Conservation (phyloP, 768 basidiomycete species). For the Panellus pusillus region DNA sequence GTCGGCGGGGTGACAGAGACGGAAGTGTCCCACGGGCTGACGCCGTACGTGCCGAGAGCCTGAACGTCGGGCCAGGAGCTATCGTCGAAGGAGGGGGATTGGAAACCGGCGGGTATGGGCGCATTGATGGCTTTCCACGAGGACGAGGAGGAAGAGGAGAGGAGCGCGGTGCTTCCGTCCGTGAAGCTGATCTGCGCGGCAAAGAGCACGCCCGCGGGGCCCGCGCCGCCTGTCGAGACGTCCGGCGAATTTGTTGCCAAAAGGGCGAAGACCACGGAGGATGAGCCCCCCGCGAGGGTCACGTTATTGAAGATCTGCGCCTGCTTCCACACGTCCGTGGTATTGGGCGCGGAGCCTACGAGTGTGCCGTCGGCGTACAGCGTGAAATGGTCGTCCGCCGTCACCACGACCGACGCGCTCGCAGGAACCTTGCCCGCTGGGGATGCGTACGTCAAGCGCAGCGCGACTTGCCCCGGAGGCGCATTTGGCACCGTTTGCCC, state of each 20-base stretch:
- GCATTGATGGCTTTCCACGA: slow-evolving; percentile 25
- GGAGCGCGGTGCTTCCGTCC: slow-evolving; percentile 26
- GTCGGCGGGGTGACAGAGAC: slow-evolving; percentile 24
- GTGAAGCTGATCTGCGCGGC: slow-evolving; percentile 27
- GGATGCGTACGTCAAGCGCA: slow-evolving; percentile 29
- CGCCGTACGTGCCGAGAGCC: slow-evolving; percentile 26
- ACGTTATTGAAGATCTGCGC: slow-evolving; percentile 26
- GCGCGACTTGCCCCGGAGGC: slow-evolving; percentile 22
- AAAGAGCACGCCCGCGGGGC: slow-evolving; percentile 30
- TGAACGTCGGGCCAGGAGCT: slow-evolving; percentile 24
- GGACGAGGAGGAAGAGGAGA: slow-evolving; percentile 24
- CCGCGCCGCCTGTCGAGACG: slow-evolving; percentile 17
- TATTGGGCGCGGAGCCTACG: slow-evolving; percentile 25
- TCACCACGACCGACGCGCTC: slow-evolving; percentile 25
- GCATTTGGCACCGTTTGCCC: slow-evolving; percentile 12
- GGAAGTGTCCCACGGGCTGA: slow-evolving; percentile 27
- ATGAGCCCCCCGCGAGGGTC: slow-evolving; percentile 13
- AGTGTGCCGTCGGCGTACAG: slow-evolving; percentile 30
- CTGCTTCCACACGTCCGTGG: slow-evolving; percentile 26
- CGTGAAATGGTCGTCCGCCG: slow-evolving; percentile 30
- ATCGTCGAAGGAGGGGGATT: slow-evolving; percentile 24
- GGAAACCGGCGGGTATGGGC: slow-evolving; percentile 26
- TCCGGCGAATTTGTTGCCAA: slow-evolving; percentile 27
- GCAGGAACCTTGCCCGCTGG: slow-evolving; percentile 26
- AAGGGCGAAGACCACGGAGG: slow-evolving; percentile 28